Evolutionary conservation across 768 basidiomycete species (phyloP).

Genomic region (Lactifluus hygrophoroides): DNA sequence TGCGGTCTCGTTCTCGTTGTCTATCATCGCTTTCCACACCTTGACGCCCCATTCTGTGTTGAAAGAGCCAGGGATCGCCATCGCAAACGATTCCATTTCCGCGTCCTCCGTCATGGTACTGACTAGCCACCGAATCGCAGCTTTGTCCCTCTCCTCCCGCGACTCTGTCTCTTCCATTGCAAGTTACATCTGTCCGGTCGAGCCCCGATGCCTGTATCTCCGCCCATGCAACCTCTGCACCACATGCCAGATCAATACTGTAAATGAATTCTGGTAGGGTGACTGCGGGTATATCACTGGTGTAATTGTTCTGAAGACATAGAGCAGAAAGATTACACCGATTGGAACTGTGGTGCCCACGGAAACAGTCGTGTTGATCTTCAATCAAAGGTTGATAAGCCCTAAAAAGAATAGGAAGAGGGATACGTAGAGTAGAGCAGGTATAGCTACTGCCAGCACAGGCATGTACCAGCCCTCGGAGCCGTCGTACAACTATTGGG

Average conservation of each 20-base stretch:
- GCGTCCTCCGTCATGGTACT: neutral
- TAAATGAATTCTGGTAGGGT: slow-evolving; percentile 3
- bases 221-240: neutral
- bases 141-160: neutral
- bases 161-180: neutral
- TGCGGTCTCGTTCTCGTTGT: neutral
- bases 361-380: slow-evolving; percentile 19
- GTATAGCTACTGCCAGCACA: slow-evolving; percentile 35
- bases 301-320: slow-evolving; percentile 3
- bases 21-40: neutral
- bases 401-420: slow-evolving; percentile 44
- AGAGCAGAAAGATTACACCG: slow-evolving; percentile 2
- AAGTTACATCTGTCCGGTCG: neutral
- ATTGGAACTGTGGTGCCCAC: neutral
- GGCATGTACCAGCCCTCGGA: slow-evolving; percentile 34
- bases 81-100: neutral
- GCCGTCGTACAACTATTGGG: slow-evolving; percentile 31
- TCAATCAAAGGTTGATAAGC: slow-evolving; percentile 36
- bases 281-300: slow-evolving; percentile 1
- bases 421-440: slow-evolving; percentile 39
- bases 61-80: slow-evolving; percentile 7
- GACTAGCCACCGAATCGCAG: neutral
- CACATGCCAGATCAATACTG: slow-evolving; percentile 1
- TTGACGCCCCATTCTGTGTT: slow-evolving; percentile 6
- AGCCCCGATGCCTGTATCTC: neutral